Evolutionary conservation across 441 rosid genomes (phyloP), one percentile per base, ranked within the genome.

Genomic region (Caryocar brasiliense): DNA sequence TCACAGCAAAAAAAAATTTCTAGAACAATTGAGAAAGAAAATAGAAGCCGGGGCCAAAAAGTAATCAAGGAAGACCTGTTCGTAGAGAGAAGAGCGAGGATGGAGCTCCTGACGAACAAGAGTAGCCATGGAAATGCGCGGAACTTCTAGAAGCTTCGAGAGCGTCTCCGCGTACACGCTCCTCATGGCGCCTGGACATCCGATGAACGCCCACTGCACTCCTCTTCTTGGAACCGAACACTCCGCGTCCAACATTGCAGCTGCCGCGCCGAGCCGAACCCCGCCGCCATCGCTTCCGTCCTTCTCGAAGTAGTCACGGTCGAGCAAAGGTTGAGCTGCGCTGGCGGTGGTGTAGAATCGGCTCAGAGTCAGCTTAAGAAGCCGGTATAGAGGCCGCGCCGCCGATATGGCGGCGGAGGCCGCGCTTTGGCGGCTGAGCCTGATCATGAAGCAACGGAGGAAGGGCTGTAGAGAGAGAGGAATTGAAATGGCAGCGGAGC

Each of bases 151-250:
- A 38, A 75, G 69, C 66, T 70, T 70, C 32, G 81, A 73, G 12
- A 75, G 73, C 39, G 40, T 65, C 53, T 62, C 69, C 0, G 73
- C 77, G 44, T 56, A 75, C 22, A 67, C 56, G 56, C 67, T 73
- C 70, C 57, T 75, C 65, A 70, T 75, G n/a, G 73, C 63, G 34
- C 64, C 64, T 24, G 71, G 66, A 15, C 44, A 66, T 55, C 81
- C 79, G 9, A 78, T 70, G 49, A 78, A 64, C 56, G 68, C 69
- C 81, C 81, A 78, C 56, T 72, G 77, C 48, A 78, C 73, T 61
- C 79, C 80, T 53, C 58, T 70, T 21, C 22, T 48, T 5, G 74
- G 52, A 3, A 57, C 67, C 5, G 37, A 29, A 20, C 54, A 51
- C 44, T 41, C 64, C 19, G 68, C 8, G 51, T 48, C 64, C 15